Evolutionary conservation across 345 rosid genomes (phyloP), one percentile per base, ranked within the genome.

Genomic region (Dipteronia sinensis): DNA sequence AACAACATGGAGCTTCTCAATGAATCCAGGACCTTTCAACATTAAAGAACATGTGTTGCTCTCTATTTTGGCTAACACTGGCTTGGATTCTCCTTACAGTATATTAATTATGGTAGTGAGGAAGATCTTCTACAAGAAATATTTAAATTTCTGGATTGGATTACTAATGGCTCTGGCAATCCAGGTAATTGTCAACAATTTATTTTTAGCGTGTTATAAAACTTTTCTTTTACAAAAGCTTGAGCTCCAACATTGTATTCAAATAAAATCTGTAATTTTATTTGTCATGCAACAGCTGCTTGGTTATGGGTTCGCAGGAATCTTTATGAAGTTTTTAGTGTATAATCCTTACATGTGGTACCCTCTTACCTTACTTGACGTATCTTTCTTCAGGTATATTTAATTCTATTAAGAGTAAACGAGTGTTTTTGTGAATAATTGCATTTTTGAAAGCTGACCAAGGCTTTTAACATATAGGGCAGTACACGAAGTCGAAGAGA

Each of bases 1-100:
- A 3, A 76, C 85, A 11, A 65, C 47, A 13, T 79, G 83, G 87
- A 58, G 74, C 7, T 85, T 82, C 51, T 58, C 87, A 1, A 2
- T 85, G 78, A 85, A 85, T 75, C 82, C 83, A 0, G 87, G 87
- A 77, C 87, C 82, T 3, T 84, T 84, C 66, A 81, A 34, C 56
- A 34, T 84, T 47, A 81, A 81, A 79, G 84, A 81, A 70, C 82
- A 81, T 66, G 82, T 76, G 0, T 16, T 84, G 73, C 79, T 84
- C 23, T 76, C 78, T 15, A 78, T 84, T 7, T 72, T 84, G 23
- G 84, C 82, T 0, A 67, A 53, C 58, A 34, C 70, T 16, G 82
- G 85, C 7, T 49, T 77, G 0, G 15, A 63, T 29, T 23, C 73
- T 34, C 78, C 73, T 19, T 77, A 71, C 34, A 80, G 83, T 15